Evolutionary conservation across 306 rosid genomes (phyloP).

Genomic region (Lagenaria siceraria): DNA sequence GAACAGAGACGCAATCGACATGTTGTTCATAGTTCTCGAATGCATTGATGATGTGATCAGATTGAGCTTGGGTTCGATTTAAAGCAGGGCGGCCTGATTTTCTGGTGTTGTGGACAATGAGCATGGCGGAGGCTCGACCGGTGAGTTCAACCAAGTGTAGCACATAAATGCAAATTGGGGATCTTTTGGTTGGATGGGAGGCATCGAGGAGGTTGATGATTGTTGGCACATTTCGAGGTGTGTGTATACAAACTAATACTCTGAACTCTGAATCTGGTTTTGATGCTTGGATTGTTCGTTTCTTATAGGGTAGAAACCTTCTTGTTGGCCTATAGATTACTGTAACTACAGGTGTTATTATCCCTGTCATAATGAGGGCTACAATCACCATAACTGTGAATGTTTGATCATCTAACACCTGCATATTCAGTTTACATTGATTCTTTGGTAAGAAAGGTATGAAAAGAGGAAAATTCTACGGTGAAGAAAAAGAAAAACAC

Average conservation of each 20-base stretch:
- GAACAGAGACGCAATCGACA: conserved; percentile 37
- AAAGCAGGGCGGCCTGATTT: conserved; percentile 42
- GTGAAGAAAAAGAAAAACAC: background rate
- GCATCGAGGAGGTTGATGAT: conserved; percentile 80
- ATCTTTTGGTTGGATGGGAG: conserved; percentile 55
- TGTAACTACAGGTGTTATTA: conserved; percentile 51
- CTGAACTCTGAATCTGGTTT: conserved; percentile 55
- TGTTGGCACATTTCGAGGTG: conserved; percentile 78
- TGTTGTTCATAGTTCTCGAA: conserved; percentile 71
- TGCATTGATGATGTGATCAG: conserved; percentile 77
- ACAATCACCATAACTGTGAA: conserved; percentile 78
- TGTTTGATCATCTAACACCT: conserved; percentile 70
- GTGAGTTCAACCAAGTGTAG: conserved; percentile 83
- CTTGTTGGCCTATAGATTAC: conserved; percentile 54
- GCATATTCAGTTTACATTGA: conserved; percentile 12
- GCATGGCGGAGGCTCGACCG: conserved; percentile 93
- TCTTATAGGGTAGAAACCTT: conserved; percentile 34
- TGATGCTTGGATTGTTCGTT: conserved; percentile 48
- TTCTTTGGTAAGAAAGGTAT: background rate
- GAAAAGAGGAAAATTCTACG: background rate
- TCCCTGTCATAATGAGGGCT: conserved; percentile 53
- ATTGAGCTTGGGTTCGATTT: conserved; percentile 68
- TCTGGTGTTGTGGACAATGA: conserved; percentile 64
- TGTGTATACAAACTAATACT: conserved; percentile 54
- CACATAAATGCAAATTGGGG: conserved; percentile 64